Conservation (phyloP, 352 stramenopile genomes). For the Phytophthora hibernalis region DNA sequence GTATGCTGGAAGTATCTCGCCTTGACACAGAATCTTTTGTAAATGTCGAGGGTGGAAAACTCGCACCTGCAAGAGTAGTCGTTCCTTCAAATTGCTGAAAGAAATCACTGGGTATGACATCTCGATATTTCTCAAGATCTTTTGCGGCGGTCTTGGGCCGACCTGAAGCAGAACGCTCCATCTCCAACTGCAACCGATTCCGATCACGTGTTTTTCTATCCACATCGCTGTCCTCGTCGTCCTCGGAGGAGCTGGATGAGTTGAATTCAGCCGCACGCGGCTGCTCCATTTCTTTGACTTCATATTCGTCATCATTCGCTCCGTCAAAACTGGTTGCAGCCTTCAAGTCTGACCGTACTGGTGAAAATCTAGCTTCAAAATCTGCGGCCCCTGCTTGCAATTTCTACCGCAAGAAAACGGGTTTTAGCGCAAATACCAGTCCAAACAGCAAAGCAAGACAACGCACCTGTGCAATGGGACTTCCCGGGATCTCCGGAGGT, state of each 20-base stretch:
- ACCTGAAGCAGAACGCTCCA: conserved; percentile 17
- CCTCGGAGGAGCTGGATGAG: conserved; percentile 63
- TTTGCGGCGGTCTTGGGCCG: conserved; percentile 63
- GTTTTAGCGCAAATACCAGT: not conserved
- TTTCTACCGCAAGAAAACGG: conserved; percentile 16
- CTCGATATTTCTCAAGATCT: conserved; percentile 65
- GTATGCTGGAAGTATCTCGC: conserved; percentile 8
- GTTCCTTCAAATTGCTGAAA: conserved; percentile 48
- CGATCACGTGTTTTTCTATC: conserved; percentile 12
- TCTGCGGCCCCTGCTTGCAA: conserved; percentile 8
- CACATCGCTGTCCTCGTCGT: conserved; percentile 36
- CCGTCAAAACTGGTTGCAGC: conserved; percentile 7
- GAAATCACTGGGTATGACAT: conserved; percentile 58
- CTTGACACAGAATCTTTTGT: not conserved
- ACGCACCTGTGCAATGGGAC: conserved; percentile 50
- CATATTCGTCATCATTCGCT: conserved; percentile 62
- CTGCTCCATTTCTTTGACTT: conserved; percentile 58
- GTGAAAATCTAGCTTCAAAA: conserved; percentile 11
- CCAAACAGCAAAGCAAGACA: not conserved
- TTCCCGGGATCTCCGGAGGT: conserved; percentile 76
- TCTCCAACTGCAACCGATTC: conserved; percentile 17
- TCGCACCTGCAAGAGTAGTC: not conserved
- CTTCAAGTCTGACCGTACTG: conserved; percentile 13
- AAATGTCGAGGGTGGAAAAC: not conserved
- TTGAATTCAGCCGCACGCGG: conserved; percentile 65